Base-by-base conservation (phyloP, 192 early-diverging fungal genomes). In the Coemansia sp. region DNA sequence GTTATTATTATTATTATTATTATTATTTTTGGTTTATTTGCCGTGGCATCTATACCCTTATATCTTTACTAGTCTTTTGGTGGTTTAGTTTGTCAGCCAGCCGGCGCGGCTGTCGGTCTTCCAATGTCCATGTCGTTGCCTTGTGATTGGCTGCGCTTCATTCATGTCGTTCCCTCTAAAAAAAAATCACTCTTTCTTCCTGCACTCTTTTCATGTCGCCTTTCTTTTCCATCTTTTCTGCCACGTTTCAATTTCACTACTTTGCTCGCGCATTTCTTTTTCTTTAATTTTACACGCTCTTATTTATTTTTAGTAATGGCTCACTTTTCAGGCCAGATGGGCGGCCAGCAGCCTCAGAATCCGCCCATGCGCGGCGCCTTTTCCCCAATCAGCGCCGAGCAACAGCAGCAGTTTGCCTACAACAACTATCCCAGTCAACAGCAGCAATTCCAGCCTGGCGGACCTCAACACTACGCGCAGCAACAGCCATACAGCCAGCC, bases 341-440 rank as follows among this genome's bases (percentile, higher is more conserved):
- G 64, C 41, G 64, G 51, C 9, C 54, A 63, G 47, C 54, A 63
- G 47, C 51, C 46, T 4, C 55, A 53, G 15, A 58, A 58, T 52
- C 66, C 49, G 34, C 71, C 70, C 1, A 63, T 75, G 65, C 71
- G 71, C 34, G 71, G 71, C 2, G 71, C 71, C n/a, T 75, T 75
- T 37, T 75, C 71, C 21, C 71, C 71, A 10, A 63, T 75, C 42
- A 58, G 62, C 50, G 45, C 54, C 8, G 65, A 75, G 23, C 72
- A 66, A 48, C 70, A 73, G 29, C 62, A 59, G 60, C 70, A 68
- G 56, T 69, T 68, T 43, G 59, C 59, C 15, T 56, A 69, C 27
- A 55, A 37, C 31, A 31, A 19, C 31, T 62, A 58, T 35, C 32
- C 46, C 7, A 29, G 47, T 29, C 41, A 56, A 19, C 58, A 55